Evolutionary conservation across 1,284 basidiomycete species (phyloP), one percentile per base, ranked within the genome.

Genomic region (Ceratobasidium sp.): DNA sequence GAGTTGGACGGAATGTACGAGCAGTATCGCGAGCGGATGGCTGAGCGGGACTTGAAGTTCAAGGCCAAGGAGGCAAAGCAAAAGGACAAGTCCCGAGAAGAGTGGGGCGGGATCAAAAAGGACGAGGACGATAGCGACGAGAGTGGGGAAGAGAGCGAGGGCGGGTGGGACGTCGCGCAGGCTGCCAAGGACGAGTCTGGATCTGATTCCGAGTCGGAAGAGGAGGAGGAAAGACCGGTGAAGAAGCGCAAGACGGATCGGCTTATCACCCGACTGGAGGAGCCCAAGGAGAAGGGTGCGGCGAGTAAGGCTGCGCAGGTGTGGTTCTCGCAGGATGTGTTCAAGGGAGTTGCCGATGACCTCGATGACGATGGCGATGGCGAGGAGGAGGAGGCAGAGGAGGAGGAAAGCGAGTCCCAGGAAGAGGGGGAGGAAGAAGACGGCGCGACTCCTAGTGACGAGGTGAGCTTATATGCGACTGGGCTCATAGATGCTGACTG

Each of bases 241-340:
- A 73, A 45, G 55, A 73, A 65, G 60, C 72, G 74, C 22, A 76
- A 75, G 55, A 75, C 73, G 13, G 68, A 74, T 74, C 27, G 75
- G 77, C 78, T 85, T 32, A 76, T 82, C 22, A 79, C 81, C 10
- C 76, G 79, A 49, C 76, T 82, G n/a, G 79, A 81, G 27, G 77
- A 77, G 54, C 77, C 79, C 2, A 77, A 78, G 70, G 70, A 73
- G 1, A 69, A 76, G 70, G 72, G 78, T 1, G 75, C 79, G n/a
- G 74, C 78, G 76, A 84, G 81, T 72, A 78, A 82, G 25, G 82
- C 83, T 52, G 84, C 86, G 15, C 83, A 83, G 72, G 79, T 98
- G 22, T 99, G 97, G 97, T 99, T 99, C 79, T 92, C 94, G 75
- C 97, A 98, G 78, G 90, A 92, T 58, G 80, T 98, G 56, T 99